Evolutionary conservation across 164 flowering plant genomes (phyloP).

Genomic region (Cinnamomum micranthum): DNA sequence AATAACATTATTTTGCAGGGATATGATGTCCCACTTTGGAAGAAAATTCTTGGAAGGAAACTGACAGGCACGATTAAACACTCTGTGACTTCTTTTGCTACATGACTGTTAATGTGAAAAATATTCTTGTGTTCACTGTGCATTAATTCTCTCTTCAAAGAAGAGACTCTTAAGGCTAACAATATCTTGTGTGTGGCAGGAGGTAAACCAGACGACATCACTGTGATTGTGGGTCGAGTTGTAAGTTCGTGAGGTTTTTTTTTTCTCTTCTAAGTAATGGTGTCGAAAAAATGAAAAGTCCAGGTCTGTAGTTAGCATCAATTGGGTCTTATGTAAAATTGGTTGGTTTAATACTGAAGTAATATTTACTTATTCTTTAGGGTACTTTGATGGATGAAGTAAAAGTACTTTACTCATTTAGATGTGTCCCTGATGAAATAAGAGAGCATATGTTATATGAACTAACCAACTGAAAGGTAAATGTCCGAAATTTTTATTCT

Average conservation of each 20-base stretch:
- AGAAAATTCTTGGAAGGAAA: constrained; percentile 75
- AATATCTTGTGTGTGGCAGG: constrained; percentile 34
- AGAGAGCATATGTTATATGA: no score
- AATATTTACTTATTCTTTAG: no score
- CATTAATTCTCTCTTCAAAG: no score
- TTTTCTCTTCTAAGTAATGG: background rate
- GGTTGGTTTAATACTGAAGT: background rate
- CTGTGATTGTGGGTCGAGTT: constrained; percentile 69
- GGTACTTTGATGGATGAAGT: no score
- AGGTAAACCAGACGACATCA: constrained; percentile 84
- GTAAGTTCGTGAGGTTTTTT: constrained; percentile 28
- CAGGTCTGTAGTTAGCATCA: background rate
- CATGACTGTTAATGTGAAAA: no score
- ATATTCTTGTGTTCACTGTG: background rate
- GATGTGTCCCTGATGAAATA: no score
- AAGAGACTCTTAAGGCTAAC: background rate
- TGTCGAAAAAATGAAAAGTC: background rate
- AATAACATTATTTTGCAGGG: constrained; percentile 40
- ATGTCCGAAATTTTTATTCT: no score
- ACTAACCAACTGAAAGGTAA: no score
- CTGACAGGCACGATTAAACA: constrained; percentile 48
- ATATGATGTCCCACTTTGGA: constrained; percentile 72
- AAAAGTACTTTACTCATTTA: no score
- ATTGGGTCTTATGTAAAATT: background rate
- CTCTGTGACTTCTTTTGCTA: background rate